Percentiles rank a stretch among this genome's conserved stretches.
Conservation (phyloP, 1,284 basidiomycete species). For the Trametes versicolor region DNA sequence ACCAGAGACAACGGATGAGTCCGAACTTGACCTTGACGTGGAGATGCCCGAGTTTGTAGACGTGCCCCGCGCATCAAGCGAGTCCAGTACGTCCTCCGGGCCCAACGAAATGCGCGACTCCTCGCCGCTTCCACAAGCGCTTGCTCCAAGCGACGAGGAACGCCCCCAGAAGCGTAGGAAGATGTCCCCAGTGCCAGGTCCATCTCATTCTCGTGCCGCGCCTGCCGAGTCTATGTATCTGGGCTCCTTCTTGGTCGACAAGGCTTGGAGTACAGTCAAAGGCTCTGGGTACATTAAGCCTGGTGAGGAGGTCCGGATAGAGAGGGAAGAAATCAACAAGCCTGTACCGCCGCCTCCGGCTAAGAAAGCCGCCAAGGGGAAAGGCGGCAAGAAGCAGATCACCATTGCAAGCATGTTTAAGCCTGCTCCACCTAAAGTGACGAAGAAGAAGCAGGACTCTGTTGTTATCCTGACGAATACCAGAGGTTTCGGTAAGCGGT, state of each 20-base stretch:
- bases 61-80: conserved; percentile 51
- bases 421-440: conserved; percentile 55
- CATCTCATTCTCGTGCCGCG: not conserved
- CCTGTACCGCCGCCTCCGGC: conserved; percentile 22
- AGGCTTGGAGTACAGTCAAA: conserved; percentile 83
- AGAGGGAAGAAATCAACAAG: conserved; percentile 60
- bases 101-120: conserved; percentile 38
- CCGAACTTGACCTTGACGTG: conserved; percentile 64
- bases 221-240: conserved; percentile 55
- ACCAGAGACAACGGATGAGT: conserved; percentile 19
- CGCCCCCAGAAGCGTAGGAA: conserved; percentile 60
- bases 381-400: conserved; percentile 65
- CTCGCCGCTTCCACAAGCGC: conserved; percentile 36
- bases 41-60: conserved; percentile 37
- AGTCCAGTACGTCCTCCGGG: conserved; percentile 49
- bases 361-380: conserved; percentile 41
- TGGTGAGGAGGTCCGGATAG: conserved; percentile 69
- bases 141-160: conserved; percentile 21
- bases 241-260: conserved; percentile 76
- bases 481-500: conserved; percentile 68
- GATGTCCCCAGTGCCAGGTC: conserved; percentile 38
- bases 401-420: conserved; percentile 75
- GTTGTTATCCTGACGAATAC: conserved; percentile 76
- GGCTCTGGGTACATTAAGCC: conserved; percentile 73
- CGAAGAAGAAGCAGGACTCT: conserved; percentile 66